Percentiles rank a stretch among this genome's conserved stretches.
Evolutionary conservation across 2,329 filamentous ascomycete genomes (phyloP).

Genomic region (Aspergillus tanneri): DNA sequence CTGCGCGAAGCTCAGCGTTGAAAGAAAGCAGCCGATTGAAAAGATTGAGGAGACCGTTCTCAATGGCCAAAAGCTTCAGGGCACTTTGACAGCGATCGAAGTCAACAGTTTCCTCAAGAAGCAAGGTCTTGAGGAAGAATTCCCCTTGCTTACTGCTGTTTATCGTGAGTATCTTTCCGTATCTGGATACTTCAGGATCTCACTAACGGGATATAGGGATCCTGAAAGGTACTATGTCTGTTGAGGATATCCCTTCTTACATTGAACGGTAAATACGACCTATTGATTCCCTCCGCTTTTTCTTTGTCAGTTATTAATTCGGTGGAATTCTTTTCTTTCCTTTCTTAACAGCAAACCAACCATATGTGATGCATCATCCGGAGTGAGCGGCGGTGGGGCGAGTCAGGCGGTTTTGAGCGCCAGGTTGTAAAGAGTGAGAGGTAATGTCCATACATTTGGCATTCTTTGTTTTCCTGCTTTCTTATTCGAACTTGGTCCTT

Average conservation of each 20-base stretch:
- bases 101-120: slow-evolving; percentile 85
- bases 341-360: slow-evolving; percentile 21
- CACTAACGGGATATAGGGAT: slow-evolving; percentile 55
- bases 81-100: slow-evolving; percentile 86
- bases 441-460: neutral
- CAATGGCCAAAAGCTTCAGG: slow-evolving; percentile 96
- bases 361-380: slow-evolving; percentile 10
- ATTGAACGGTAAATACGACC: slow-evolving; percentile 49
- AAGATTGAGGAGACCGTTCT: slow-evolving; percentile 87
- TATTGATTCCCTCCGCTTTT: slow-evolving; percentile 10
- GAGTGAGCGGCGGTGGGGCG: slow-evolving; percentile 12
- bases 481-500: slow-evolving; percentile 9
- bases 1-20: slow-evolving; percentile 83
- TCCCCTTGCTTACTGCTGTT: slow-evolving; percentile 90
- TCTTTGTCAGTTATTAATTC: slow-evolving; percentile 21
- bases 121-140: slow-evolving; percentile 74
- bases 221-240: slow-evolving; percentile 70
- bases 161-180: slow-evolving; percentile 50
- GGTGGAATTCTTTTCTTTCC: slow-evolving; percentile 12
- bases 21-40: slow-evolving; percentile 74
- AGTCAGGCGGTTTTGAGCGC: slow-evolving; percentile 15
- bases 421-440: slow-evolving; percentile 17
- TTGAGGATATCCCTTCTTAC: slow-evolving; percentile 76
- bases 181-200: slow-evolving; percentile 13
- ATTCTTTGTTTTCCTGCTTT: slow-evolving; percentile 7